Base-by-base conservation (phyloP, 108 stramenopile genomes). In the Cyclotella kingstonii region DNA sequence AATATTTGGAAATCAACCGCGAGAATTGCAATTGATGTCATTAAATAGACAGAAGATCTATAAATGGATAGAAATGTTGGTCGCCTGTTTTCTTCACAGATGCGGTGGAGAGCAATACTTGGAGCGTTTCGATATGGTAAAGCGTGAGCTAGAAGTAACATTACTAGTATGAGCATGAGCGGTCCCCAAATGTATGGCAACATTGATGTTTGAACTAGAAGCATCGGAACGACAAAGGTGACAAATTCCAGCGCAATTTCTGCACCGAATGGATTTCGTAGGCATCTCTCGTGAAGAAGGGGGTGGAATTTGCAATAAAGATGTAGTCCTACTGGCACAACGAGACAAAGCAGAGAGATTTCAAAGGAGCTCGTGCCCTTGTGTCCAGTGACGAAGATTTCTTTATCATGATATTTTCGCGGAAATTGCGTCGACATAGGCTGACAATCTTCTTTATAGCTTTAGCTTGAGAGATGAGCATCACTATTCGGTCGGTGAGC, bases 1-100 rank as follows among this genome's bases (percentile, higher is more conserved):
- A 97, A 97, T 21, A 96, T 51, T 21, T 76, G 86, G 68, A 95
- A 97, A 35, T 95, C 95, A 0, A 96, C 95, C 8, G 94, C 93
- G 25, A 96, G 69, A 29, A 97, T 97, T 33, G 94, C 93, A 39
- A 93, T 70, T 57, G 89, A 87, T 6, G 96, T 97, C 64, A 95
- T 35, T 36, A 84, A 62, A 50, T 81, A 72, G 5, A 94, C 64
- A 9, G 81, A 70, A 21, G 87, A 68, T 68, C 93, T 77, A 43
- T 89, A 85, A 10, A 73, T 42, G 23, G 93, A 86, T 33, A 93
- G 66, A 46, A 79, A 81, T 14, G 54, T n/a, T 47, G 73, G 66
- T 46, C 69, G 33, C 29, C 28, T 60, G 33, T 39, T 48, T 49
- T 56, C 54, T 11, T 38, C n/a, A 35, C 35, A 40, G 35, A 21